Conservation (phyloP, 768 basidiomycete genomes). For the Rhizopogon roseolus region DNA sequence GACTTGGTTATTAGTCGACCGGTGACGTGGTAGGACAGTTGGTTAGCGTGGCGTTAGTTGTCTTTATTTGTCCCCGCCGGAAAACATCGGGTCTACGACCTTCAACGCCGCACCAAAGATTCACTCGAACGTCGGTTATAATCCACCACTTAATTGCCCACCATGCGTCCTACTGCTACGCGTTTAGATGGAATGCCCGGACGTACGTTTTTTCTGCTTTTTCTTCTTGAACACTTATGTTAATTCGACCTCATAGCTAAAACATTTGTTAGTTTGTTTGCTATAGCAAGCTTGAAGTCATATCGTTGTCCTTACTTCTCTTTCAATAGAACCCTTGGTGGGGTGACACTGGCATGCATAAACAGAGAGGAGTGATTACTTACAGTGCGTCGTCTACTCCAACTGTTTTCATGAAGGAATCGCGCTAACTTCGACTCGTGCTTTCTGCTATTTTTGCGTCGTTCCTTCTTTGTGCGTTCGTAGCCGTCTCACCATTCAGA, state of each 20-base stretch:
- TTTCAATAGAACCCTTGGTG: conserved; percentile 77
- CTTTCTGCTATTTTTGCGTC: background rate
- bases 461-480: background rate
- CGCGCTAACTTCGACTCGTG: background rate
- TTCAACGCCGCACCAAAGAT: background rate
- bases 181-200: conserved; percentile 78
- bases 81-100: conserved; percentile 18
- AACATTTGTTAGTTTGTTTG: conserved; percentile 69
- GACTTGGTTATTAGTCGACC: background rate
- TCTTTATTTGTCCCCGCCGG: conserved; percentile 30
- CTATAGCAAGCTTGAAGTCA: background rate
- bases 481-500: conserved; percentile 83
- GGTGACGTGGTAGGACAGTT: background rate
- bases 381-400: conserved; percentile 62
- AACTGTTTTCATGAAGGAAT: background rate
- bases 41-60: conserved; percentile 19
- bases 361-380: conserved; percentile 70
- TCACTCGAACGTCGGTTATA: conserved; percentile 4
- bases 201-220: conserved; percentile 44
- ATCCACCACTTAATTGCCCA: conserved; percentile 15
- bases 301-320: background rate
- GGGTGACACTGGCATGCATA: conserved; percentile 69
- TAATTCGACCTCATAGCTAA: conserved; percentile 46
- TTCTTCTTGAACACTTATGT: background rate
- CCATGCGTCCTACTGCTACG: conserved; percentile 48